These are phyloP conservation scores for Pyracantha coccinea DNA, from an alignment of 331 rosid species.

Conservation along the genomic window DNA sequence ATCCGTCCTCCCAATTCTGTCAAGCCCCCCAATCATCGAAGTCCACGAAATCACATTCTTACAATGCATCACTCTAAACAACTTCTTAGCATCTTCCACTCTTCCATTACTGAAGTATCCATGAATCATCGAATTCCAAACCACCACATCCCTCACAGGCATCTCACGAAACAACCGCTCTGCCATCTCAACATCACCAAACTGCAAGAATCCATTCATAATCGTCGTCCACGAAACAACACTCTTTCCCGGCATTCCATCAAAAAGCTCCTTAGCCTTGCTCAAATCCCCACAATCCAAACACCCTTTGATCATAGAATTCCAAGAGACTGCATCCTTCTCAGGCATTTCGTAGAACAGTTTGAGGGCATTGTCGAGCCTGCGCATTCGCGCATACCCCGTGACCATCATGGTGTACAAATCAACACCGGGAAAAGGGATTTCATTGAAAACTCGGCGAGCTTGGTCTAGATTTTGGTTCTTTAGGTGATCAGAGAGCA, in stretches of 20 bases:
- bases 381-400: constrained; percentile 26
- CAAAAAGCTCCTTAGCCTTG: constrained; percentile 41
- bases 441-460: constrained; percentile 30
- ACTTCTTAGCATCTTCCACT: constrained; percentile 35
- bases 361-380: constrained; percentile 35
- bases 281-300: constrained; percentile 35
- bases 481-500: constrained; percentile 31
- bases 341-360: constrained; percentile 40
- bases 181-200: constrained; percentile 39
- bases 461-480: constrained; percentile 39
- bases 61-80: constrained; percentile 41
- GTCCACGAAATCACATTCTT: constrained; percentile 62
- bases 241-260: constrained; percentile 39
- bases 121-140: constrained; percentile 62
- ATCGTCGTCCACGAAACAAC: constrained; percentile 60
- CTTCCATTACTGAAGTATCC: constrained; percentile 55
- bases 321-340: constrained; percentile 51
- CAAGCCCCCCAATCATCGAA: constrained; percentile 52
- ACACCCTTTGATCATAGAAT: constrained; percentile 48
- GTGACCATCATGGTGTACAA: constrained; percentile 40
- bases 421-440: constrained; percentile 35
- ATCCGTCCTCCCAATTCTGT: constrained; percentile 43
- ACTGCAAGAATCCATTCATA: constrained; percentile 29
- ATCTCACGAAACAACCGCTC: constrained; percentile 40
- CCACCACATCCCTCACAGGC: constrained; percentile 45